Percentiles rank a stretch among this genome's conserved stretches.
Conservation (phyloP, 148 eudicot species). For the Selenicereus undatus region DNA sequence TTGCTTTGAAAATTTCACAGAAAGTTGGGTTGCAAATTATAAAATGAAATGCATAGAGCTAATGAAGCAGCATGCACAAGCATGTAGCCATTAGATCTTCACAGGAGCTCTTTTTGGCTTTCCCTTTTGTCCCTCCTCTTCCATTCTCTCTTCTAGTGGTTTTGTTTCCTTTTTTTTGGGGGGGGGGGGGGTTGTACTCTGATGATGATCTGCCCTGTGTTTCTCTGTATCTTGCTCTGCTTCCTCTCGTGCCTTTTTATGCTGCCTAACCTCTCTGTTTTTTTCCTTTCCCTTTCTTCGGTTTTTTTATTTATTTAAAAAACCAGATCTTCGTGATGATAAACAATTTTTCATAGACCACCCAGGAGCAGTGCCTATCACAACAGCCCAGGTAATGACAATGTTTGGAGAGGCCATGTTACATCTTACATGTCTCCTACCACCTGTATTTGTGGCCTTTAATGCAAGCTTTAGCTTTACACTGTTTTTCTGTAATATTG, state of each 20-base stretch:
- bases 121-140: too few relatives aligned
- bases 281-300: neutral
- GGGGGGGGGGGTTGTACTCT: neutral
- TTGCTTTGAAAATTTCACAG: neutral
- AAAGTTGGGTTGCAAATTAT: neutral
- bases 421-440: neutral
- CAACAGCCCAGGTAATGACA: slow-evolving; percentile 58
- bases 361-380: slow-evolving; percentile 79
- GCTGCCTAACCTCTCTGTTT: neutral
- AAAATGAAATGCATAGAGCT: neutral
- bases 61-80: neutral
- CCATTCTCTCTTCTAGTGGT: too few relatives aligned
- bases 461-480: neutral
- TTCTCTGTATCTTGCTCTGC: neutral
- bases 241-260: neutral
- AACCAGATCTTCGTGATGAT: slow-evolving; percentile 83
- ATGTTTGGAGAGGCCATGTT: neutral
- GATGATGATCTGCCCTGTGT: neutral
- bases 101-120: neutral
- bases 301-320: neutral
- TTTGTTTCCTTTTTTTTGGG: neutral
- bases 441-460: slow-evolving; percentile 7
- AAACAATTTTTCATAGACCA: slow-evolving; percentile 69
- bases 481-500: neutral
- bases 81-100: neutral